These are phyloP conservation scores for Xerocomus amazonicus DNA, from an alignment of 1,284 basidiomycete species.

Conservation along the genomic window DNA sequence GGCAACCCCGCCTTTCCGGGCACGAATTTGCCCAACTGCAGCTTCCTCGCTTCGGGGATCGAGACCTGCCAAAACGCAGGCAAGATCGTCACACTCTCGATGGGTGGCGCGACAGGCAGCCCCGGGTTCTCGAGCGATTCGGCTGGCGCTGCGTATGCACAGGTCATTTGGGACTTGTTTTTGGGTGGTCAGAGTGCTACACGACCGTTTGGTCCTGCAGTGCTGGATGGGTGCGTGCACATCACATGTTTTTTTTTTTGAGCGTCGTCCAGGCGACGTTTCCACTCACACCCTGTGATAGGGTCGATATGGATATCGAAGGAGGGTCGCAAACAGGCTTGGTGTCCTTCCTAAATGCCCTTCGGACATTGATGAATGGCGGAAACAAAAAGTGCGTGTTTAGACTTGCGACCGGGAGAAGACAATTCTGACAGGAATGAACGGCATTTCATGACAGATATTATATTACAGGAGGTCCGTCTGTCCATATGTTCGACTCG, in stretches of 20 bases:
- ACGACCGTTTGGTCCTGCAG: conserved; percentile 59
- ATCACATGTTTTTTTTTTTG: too few relatives aligned
- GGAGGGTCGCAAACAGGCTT: conserved; percentile 51
- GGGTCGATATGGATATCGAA: conserved; percentile 66
- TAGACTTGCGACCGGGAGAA: not conserved
- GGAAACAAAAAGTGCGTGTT: conserved; percentile 48
- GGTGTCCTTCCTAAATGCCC: conserved; percentile 50
- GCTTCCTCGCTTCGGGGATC: conserved; percentile 52
- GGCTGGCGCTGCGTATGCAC: conserved; percentile 50
- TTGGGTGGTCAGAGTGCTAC: conserved; percentile 46
- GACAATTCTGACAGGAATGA: not conserved
- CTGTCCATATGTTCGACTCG: too few relatives aligned
- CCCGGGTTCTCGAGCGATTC: conserved; percentile 50
- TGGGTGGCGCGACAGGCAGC: conserved; percentile 59
- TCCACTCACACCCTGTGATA: conserved; percentile 17
- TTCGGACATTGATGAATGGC: conserved; percentile 45
- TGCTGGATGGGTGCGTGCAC: conserved; percentile 56
- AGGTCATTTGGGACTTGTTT: conserved; percentile 64
- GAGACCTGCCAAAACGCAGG: conserved; percentile 58
- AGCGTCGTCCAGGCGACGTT: conserved; percentile 8
- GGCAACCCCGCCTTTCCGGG: conserved; percentile 46
- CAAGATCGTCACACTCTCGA: conserved; percentile 61
- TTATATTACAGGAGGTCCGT: conserved; percentile 48
- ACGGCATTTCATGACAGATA: conserved; percentile 38
- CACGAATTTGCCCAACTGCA: conserved; percentile 54